Evolutionary conservation across 2,329 filamentous ascomycete genomes (phyloP).

Genomic region (Xylariales sp.): DNA sequence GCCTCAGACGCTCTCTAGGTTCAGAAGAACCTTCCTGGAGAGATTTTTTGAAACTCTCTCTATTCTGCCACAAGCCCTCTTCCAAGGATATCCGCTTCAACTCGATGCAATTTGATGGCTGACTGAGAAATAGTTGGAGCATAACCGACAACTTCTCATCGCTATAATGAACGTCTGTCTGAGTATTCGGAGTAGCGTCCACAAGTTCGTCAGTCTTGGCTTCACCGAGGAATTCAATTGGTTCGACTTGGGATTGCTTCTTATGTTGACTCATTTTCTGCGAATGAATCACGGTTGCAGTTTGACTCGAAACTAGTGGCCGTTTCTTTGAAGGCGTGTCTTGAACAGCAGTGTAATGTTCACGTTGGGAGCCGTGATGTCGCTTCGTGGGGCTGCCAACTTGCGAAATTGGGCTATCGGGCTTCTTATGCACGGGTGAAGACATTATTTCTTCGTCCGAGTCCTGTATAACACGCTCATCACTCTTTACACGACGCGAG

Average conservation of each 20-base stretch:
- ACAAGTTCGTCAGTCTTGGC: constrained; percentile 21
- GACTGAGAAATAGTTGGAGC: constrained; percentile 51
- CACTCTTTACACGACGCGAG: constrained; percentile 41
- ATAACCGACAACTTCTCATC: constrained; percentile 52
- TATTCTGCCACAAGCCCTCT: constrained; percentile 59
- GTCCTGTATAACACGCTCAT: constrained; percentile 62
- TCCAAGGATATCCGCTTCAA: constrained; percentile 55
- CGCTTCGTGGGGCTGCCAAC: constrained; percentile 39
- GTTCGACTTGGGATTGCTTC: constrained; percentile 31
- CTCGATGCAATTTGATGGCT: constrained; percentile 49
- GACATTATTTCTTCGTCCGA: constrained; percentile 67
- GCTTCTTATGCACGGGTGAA: constrained; percentile 53
- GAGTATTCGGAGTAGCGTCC: constrained; percentile 33
- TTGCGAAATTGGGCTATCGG: constrained; percentile 44
- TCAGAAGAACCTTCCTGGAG: constrained; percentile 61
- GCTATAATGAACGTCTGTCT: constrained; percentile 39
- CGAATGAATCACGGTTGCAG: constrained; percentile 37
- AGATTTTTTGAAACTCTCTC: constrained; percentile 59
- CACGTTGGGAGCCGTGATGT: constrained; percentile 33
- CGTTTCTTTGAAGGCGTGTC: constrained; percentile 45
- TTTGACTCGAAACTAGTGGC: constrained; percentile 28
- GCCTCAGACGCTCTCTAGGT: constrained; percentile 60
- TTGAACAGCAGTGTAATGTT: constrained; percentile 39
- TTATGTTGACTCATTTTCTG: constrained; percentile 35
- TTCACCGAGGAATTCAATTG: constrained; percentile 24